Conservation (phyloP, 1,139 yeast species). For the Candida tropicalis region DNA sequence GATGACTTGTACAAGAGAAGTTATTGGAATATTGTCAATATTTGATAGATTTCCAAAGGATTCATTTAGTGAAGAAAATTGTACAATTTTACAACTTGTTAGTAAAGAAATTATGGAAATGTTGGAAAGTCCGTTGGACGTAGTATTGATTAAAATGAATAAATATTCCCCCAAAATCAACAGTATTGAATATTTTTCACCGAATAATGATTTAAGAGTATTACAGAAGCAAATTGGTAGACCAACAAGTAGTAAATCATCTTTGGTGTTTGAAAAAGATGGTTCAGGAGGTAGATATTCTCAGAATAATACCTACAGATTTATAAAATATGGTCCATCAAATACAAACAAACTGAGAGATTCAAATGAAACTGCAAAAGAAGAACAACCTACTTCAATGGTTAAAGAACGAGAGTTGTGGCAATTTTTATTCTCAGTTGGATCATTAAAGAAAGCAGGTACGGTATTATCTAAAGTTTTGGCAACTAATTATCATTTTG, state of each 20-base stretch:
- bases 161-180: constrained; percentile 4
- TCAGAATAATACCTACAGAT: constrained; percentile 47
- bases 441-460: constrained; percentile 49
- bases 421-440: constrained; percentile 41
- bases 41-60: constrained; percentile 53
- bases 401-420: constrained; percentile 32
- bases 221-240: constrained; percentile 48
- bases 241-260: constrained; percentile 46
- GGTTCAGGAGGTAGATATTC: constrained; percentile 63
- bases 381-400: constrained; percentile 11
- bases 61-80: constrained; percentile 36
- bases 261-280: constrained; percentile 55
- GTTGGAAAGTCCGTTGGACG: constrained; percentile 37
- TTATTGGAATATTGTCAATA: constrained; percentile 62
- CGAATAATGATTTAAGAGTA: constrained; percentile 15
- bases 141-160: constrained; percentile 13
- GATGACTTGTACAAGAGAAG: constrained; percentile 32
- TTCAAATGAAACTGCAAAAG: background rate
- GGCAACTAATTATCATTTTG: constrained; percentile 39
- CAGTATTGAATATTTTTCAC: constrained; percentile 24
- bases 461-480: constrained; percentile 42
- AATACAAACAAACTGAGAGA: constrained; percentile 1
- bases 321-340: constrained; percentile 25
- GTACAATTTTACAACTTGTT: constrained; percentile 35
- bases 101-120: constrained; percentile 48